These are phyloP conservation scores for Stephania cephalantha DNA, from an alignment of 164 flowering plant species.

Conservation along the genomic window DNA sequence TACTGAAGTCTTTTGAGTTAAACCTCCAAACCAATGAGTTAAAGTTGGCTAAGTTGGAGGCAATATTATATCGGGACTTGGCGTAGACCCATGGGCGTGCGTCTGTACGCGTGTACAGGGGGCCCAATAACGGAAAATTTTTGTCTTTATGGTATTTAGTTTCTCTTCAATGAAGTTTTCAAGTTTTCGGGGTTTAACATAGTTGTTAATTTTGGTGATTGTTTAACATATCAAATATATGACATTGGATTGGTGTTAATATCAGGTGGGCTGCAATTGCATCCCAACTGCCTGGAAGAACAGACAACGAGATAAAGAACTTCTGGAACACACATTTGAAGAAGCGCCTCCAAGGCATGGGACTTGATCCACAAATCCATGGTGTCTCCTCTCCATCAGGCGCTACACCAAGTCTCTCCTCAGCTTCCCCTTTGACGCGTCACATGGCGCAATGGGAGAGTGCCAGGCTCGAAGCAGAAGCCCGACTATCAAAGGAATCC, in stretches of 20 bases:
- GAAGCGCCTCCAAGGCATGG: slow-evolving; percentile 64
- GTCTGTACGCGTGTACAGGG: no score
- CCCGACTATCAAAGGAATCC: slow-evolving; percentile 72
- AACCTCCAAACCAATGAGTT: no score
- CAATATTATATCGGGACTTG: no score
- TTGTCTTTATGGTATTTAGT: no score
- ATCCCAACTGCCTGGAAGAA: slow-evolving; percentile 80
- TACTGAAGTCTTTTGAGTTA: no score
- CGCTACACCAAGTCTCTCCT: background rate
- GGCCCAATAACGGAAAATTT: no score
- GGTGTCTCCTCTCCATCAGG: slow-evolving; percentile 29
- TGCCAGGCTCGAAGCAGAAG: slow-evolving; percentile 94
- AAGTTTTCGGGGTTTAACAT: no score
- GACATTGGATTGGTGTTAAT: background rate
- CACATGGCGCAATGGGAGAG: slow-evolving; percentile 99
- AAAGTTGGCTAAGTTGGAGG: no score
- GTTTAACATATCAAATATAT: background rate
- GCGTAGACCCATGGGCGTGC: no score
- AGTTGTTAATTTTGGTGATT: background rate
- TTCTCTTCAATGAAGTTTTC: no score
- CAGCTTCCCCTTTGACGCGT: slow-evolving; percentile 40
- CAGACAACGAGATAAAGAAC: slow-evolving; percentile 97
- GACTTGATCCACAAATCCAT: slow-evolving; percentile 62
- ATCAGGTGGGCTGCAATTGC: slow-evolving; percentile 97
- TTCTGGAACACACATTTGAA: slow-evolving; percentile 95